A percentile compares a stretch with the other conserved stretches of the same genome.
These are phyloP conservation scores for Lentinula sp. DNA, from an alignment of 768 basidiomycete species.

Conservation along the genomic window DNA sequence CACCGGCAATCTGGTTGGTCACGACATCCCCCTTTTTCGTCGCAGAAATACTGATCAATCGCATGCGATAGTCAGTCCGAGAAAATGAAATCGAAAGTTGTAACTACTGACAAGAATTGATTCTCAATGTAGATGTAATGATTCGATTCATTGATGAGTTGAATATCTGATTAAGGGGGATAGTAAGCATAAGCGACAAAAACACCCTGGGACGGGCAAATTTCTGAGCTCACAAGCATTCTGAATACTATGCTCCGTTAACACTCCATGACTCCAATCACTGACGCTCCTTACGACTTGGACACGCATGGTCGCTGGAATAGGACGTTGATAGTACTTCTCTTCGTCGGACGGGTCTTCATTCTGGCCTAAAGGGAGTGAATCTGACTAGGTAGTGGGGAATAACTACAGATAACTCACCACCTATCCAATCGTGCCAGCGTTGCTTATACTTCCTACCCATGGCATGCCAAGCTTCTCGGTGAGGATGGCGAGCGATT, in stretches of 20 bases:
- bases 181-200: background rate
- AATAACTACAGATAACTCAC: background rate
- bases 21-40: conserved; percentile 61
- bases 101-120: conserved; percentile 72
- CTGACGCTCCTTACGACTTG: conserved; percentile 83
- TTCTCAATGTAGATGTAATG: conserved; percentile 96
- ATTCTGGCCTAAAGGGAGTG: background rate
- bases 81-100: conserved; percentile 4
- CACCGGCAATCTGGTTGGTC: conserved; percentile 77
- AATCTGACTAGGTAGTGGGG: background rate
- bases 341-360: conserved; percentile 30
- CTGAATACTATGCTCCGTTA: conserved; percentile 88
- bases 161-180: conserved; percentile 42
- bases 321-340: conserved; percentile 32
- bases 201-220: background rate
- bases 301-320: conserved; percentile 52
- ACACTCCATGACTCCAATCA: conserved; percentile 93
- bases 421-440: conserved; percentile 41
- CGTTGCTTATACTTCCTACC: conserved; percentile 59
- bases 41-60: conserved; percentile 76
- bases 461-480: conserved; percentile 49
- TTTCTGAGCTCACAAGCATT: conserved; percentile 67
- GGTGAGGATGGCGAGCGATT: conserved; percentile 67
- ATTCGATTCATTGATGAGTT: conserved; percentile 76
- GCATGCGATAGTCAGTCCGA: background rate